A percentile compares a stretch with the other conserved stretches of the same genome.
Conservation (phyloP, 257 asterid genomes). For the Przewalskia tangutica region DNA sequence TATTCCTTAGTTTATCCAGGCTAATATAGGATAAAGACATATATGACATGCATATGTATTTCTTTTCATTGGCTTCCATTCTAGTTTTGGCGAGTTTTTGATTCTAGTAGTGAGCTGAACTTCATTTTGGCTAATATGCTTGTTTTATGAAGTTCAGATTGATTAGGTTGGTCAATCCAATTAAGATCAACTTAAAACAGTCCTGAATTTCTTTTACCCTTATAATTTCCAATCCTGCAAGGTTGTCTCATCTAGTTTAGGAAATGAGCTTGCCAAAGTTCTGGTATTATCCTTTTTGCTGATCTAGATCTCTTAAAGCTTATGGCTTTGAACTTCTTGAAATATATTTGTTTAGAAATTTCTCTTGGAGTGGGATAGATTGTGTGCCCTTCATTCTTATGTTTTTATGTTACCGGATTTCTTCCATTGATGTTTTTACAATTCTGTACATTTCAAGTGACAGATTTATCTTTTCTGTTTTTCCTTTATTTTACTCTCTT, state of each 20-base stretch:
- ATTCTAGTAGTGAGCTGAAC: neutral
- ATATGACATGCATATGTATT: neutral
- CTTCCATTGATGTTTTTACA: neutral
- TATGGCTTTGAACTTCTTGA: neutral
- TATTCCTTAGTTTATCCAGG: neutral
- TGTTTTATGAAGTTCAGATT: neutral
- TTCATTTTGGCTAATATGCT: neutral
- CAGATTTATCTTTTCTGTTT: neutral
- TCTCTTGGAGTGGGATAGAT: neutral
- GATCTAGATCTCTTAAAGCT: neutral
- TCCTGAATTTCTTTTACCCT: neutral
- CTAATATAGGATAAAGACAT: neutral
- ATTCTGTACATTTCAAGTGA: neutral
- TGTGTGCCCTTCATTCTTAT: neutral
- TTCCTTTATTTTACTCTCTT: neutral
- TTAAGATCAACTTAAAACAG: neutral
- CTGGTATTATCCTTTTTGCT: neutral
- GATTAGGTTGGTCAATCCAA: neutral
- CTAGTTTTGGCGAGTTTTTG: neutral
- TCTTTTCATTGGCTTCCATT: neutral
- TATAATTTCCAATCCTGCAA: neutral
- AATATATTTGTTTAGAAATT: neutral
- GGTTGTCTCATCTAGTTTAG: neutral
- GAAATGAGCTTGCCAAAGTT: neutral
- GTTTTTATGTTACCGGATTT: neutral